These are phyloP conservation scores for Lactarius akahatsu DNA, from an alignment of 768 basidiomycete genomes.

Conservation along the genomic window DNA sequence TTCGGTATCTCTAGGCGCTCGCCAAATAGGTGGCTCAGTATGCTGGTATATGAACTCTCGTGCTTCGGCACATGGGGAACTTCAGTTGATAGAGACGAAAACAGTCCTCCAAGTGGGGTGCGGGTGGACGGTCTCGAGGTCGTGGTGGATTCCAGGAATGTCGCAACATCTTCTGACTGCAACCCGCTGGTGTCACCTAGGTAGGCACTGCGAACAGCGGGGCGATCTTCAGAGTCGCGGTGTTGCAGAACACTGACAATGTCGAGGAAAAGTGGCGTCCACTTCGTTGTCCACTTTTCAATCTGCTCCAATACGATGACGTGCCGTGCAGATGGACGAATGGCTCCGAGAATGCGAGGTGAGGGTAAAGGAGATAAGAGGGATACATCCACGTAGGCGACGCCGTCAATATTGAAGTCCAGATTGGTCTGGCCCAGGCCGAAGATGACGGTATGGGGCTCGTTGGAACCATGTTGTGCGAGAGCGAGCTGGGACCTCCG, in stretches of 20 bases:
- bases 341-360: slow-evolving; percentile 51
- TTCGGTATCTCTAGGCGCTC: slow-evolving; percentile 83
- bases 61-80: slow-evolving; percentile 79
- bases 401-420: slow-evolving; percentile 49
- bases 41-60: slow-evolving; percentile 88
- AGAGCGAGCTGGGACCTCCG: slow-evolving; percentile 62
- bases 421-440: slow-evolving; percentile 57
- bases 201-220: slow-evolving; percentile 59
- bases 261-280: slow-evolving; percentile 86
- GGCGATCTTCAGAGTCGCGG: slow-evolving; percentile 46
- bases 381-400: slow-evolving; percentile 61
- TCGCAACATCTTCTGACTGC: slow-evolving; percentile 46
- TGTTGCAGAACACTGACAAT: slow-evolving; percentile 70
- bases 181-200: slow-evolving; percentile 51
- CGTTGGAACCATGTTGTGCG: slow-evolving; percentile 47
- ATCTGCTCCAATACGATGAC: slow-evolving; percentile 85
- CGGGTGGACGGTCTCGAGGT: slow-evolving; percentile 42
- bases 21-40: slow-evolving; percentile 77
- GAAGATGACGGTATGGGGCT: slow-evolving; percentile 69
- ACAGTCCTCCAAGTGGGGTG: slow-evolving; percentile 48
- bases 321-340: slow-evolving; percentile 62
- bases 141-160: slow-evolving; percentile 48
- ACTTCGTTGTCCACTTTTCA: slow-evolving; percentile 73
- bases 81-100: slow-evolving; percentile 34
- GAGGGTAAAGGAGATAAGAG: slow-evolving; percentile 69